Conservation (phyloP, 1,139 yeast genomes). For the Protomyces arabidopsidicola region DNA sequence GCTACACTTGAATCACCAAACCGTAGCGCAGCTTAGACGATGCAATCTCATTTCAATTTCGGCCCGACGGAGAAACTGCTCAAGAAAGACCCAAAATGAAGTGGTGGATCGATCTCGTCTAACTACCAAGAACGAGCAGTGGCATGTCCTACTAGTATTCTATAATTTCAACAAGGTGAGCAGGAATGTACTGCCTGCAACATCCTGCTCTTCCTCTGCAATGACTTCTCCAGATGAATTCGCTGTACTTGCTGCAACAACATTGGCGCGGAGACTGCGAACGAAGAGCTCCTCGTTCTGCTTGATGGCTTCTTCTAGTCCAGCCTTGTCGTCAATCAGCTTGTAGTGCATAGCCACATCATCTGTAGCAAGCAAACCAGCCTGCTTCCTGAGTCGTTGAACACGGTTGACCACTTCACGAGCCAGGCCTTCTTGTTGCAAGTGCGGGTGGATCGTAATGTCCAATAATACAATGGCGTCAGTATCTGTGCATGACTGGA, state of each 20-base stretch:
- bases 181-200: constrained; percentile 77
- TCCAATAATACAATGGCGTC: constrained; percentile 88
- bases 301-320: constrained; percentile 59
- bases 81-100: no score
- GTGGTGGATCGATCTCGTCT: no score
- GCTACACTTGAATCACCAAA: no score
- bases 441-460: constrained; percentile 77
- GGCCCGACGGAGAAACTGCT: no score
- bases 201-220: constrained; percentile 85
- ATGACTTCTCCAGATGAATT: constrained; percentile 45
- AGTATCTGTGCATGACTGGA: constrained; percentile 51
- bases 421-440: constrained; percentile 89
- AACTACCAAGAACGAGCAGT: no score
- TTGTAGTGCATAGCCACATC: constrained; percentile 84
- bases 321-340: constrained; percentile 59
- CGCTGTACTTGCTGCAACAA: constrained; percentile 28
- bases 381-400: constrained; percentile 95
- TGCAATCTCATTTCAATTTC: no score
- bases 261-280: constrained; percentile 61
- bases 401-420: constrained; percentile 96
- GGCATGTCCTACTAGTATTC: no score
- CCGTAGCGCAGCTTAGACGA: no score
- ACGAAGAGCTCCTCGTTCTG: constrained; percentile 63
- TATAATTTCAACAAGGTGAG: constrained; percentile 62
- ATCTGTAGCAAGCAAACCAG: constrained; percentile 89